These are phyloP conservation scores for Trichoderma pleuroti DNA, from an alignment of 2,329 filamentous ascomycete genomes.

Conservation along the genomic window DNA sequence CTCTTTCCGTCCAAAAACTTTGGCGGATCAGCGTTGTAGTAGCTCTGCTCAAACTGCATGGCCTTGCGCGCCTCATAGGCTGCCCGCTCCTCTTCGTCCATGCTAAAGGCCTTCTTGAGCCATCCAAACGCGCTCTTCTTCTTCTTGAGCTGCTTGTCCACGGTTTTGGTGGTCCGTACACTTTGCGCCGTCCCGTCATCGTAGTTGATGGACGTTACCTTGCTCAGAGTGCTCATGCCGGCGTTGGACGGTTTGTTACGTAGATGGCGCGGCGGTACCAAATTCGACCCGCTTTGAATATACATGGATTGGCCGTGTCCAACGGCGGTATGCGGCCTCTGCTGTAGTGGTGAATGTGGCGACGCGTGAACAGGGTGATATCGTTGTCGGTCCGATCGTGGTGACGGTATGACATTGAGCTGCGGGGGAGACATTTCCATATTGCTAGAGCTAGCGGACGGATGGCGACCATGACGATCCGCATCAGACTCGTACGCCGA, in stretches of 20 bases:
- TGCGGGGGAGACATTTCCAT: slow-evolving; percentile 25
- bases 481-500: slow-evolving; percentile 48
- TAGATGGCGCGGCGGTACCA: slow-evolving; percentile 38
- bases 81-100: slow-evolving; percentile 60
- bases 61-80: slow-evolving; percentile 56
- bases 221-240: slow-evolving; percentile 58
- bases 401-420: slow-evolving; percentile 31
- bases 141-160: slow-evolving; percentile 53
- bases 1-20: slow-evolving; percentile 56
- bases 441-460: slow-evolving; percentile 35
- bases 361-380: slow-evolving; percentile 60
- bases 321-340: slow-evolving; percentile 52
- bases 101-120: slow-evolving; percentile 64
- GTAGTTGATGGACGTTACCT: slow-evolving; percentile 46
- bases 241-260: slow-evolving; percentile 52
- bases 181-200: slow-evolving; percentile 34
- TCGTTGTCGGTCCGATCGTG: slow-evolving; percentile 42
- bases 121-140: slow-evolving; percentile 66
- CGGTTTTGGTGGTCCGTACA: slow-evolving; percentile 29
- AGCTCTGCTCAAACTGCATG: slow-evolving; percentile 44
- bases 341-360: slow-evolving; percentile 61
- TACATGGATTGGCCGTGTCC: slow-evolving; percentile 26
- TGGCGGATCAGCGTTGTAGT: slow-evolving; percentile 49
- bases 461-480: slow-evolving; percentile 37
- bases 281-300: slow-evolving; percentile 28